Evolutionary conservation across 2,329 filamentous ascomycete genomes (phyloP).

Genomic region (Endothia cerciana): DNA sequence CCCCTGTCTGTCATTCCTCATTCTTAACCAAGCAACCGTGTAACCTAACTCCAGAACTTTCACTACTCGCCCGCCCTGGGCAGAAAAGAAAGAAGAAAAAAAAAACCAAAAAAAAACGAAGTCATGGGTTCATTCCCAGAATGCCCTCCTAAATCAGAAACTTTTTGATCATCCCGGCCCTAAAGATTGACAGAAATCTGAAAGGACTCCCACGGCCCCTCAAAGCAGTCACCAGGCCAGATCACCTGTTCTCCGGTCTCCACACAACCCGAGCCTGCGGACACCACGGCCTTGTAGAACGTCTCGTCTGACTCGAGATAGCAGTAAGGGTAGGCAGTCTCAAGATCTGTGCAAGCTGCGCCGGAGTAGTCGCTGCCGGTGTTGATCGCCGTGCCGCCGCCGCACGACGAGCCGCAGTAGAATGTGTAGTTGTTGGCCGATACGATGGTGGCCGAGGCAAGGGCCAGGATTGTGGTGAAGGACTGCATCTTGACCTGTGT

Average conservation of each 20-base stretch:
- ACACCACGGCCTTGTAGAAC: constrained; percentile 22
- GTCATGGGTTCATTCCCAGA: not conserved
- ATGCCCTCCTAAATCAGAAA: not conserved
- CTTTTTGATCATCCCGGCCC: not conserved
- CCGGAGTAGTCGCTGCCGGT: constrained; percentile 18
- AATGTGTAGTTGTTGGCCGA: constrained; percentile 23
- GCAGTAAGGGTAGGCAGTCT: constrained; percentile 20
- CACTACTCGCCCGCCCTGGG: not conserved
- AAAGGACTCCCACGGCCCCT: constrained; percentile 17
- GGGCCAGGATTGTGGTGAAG: constrained; percentile 12
- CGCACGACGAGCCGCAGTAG: constrained; percentile 25
- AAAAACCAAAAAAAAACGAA: not conserved
- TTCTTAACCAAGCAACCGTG: not conserved
- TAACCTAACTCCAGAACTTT: not conserved
- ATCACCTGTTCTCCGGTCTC: constrained; percentile 1
- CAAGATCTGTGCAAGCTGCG: constrained; percentile 19
- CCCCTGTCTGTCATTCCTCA: constrained; percentile 2
- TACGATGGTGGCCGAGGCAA: constrained; percentile 11
- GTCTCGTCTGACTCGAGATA: constrained; percentile 18
- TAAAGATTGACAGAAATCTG: constrained; percentile 20
- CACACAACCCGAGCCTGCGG: not conserved
- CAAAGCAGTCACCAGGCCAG: constrained; percentile 13
- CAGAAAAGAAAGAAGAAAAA: not conserved
- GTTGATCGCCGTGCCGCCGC: constrained; percentile 8
- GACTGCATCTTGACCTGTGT: constrained; percentile 19